phyloP scores from a whole-genome alignment of 2,329 filamentous ascomycete species.

The Cordyceps cateniannulata region DNA sequence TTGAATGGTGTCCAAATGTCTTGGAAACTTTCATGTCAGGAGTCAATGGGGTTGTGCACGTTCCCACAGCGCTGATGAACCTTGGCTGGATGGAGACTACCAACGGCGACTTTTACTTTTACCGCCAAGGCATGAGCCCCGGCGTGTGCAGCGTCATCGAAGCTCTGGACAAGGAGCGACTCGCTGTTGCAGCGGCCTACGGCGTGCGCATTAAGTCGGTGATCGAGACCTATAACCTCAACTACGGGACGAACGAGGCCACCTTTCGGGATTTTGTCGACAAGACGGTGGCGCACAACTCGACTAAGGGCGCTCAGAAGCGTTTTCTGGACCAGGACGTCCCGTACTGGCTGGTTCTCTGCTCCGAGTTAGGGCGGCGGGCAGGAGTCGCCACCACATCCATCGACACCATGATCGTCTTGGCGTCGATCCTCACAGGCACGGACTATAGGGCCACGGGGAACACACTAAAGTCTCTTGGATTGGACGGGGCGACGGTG shows the following conservation, averaged over 20 bases:
- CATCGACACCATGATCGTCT: slow-evolving; percentile 12
- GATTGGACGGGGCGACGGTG: neutral
- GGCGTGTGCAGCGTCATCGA: slow-evolving; percentile 14
- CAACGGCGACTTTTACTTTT: slow-evolving; percentile 15
- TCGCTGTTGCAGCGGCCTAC: slow-evolving; percentile 10
- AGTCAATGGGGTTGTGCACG: slow-evolving; percentile 14
- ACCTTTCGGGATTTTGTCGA: slow-evolving; percentile 11
- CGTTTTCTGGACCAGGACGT: slow-evolving; percentile 8
- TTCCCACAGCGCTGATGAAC: slow-evolving; percentile 14
- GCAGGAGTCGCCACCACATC: slow-evolving; percentile 6
- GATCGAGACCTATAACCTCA: neutral
- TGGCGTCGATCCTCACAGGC: slow-evolving; percentile 12
- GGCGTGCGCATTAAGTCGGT: neutral
- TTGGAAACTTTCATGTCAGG: slow-evolving; percentile 13
- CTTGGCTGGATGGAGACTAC: slow-evolving; percentile 15
- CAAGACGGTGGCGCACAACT: slow-evolving; percentile 12
- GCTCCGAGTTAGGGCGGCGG: slow-evolving; percentile 2
- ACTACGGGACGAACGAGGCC: slow-evolving; percentile 6
- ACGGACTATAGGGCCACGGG: slow-evolving; percentile 6
- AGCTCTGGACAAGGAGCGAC: slow-evolving; percentile 2
- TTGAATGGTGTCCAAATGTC: slow-evolving; percentile 11
- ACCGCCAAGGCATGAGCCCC: slow-evolving; percentile 15
- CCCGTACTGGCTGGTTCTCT: slow-evolving; percentile 9
- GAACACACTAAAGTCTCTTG: slow-evolving; percentile 7
- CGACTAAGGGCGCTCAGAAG: slow-evolving; percentile 13